Evolutionary conservation across 768 basidiomycete genomes (phyloP).

Genomic region (Russula lepida): DNA sequence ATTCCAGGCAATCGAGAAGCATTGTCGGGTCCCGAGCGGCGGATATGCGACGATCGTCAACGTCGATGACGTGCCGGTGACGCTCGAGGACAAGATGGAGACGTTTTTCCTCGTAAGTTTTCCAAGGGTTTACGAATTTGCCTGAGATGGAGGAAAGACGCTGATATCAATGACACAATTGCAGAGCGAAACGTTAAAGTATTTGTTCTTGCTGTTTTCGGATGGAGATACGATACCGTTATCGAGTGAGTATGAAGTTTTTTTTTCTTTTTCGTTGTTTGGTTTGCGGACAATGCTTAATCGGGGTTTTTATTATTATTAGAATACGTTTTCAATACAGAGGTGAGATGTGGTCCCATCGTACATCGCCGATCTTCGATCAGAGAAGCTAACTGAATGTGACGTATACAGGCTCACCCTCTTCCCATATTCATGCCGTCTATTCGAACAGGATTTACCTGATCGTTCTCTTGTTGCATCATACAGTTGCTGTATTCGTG

Average conservation of each 20-base stretch:
- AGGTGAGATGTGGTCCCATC: slow-evolving; percentile 37
- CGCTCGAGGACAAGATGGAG: slow-evolving; percentile 86
- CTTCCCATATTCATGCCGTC: slow-evolving; percentile 59
- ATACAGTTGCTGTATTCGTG: background rate
- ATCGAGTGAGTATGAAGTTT: slow-evolving; percentile 42
- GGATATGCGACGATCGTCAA: slow-evolving; percentile 81
- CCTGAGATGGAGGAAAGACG: background rate
- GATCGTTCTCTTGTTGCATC: slow-evolving; percentile 10
- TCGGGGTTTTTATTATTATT: background rate
- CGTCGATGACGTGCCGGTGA: slow-evolving; percentile 66
- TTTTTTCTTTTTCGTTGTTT: background rate
- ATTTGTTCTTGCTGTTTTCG: slow-evolving; percentile 81
- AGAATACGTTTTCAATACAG: slow-evolving; percentile 92
- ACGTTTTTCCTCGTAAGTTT: slow-evolving; percentile 77
- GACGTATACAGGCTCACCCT: slow-evolving; percentile 46
- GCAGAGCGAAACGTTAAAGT: slow-evolving; percentile 86
- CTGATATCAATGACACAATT: background rate
- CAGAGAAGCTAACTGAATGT: background rate
- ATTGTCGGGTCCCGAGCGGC: slow-evolving; percentile 68
- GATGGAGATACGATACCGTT: slow-evolving; percentile 66
- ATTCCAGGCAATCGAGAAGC: slow-evolving; percentile 80
- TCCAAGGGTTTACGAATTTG: background rate
- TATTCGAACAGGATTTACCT: slow-evolving; percentile 41
- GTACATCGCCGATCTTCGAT: background rate
- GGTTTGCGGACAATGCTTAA: slow-evolving; percentile 14